Evolutionary conservation across 805 yeast genomes (phyloP).

Genomic region (Yamadazyma paraphyllophila): DNA sequence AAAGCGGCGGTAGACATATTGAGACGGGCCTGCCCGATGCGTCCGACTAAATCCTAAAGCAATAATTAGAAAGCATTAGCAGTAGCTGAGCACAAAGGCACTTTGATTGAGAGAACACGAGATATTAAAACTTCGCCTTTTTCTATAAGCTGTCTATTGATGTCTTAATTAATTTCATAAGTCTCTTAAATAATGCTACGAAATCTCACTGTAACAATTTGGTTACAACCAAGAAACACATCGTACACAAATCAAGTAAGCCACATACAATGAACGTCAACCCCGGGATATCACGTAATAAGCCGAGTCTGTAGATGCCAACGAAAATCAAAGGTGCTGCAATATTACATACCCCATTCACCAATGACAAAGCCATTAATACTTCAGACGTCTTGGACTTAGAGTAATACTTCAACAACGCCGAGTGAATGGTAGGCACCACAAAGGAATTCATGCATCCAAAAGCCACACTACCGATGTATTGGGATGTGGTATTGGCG

Average conservation of each 20-base stretch:
- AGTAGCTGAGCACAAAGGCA: no score
- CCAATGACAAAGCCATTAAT: constrained; percentile 11
- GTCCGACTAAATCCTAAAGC: no score
- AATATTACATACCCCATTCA: constrained; percentile 19
- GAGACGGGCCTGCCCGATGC: no score
- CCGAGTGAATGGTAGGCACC: constrained; percentile 53
- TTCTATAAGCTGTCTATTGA: no score
- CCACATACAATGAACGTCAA: constrained; percentile 17
- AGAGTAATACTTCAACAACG: constrained; percentile 55
- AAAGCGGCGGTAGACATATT: no score
- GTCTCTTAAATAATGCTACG: no score
- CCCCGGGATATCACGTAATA: constrained; percentile 19
- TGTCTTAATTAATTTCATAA: no score
- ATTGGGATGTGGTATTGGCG: constrained; percentile 17
- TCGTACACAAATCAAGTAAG: neutral
- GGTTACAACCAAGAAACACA: neutral
- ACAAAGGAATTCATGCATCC: constrained; percentile 46
- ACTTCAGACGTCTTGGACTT: constrained; percentile 33
- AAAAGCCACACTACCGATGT: constrained; percentile 30
- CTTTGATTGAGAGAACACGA: no score
- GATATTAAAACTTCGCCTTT: no score
- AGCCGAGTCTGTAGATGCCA: constrained; percentile 38
- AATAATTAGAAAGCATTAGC: no score
- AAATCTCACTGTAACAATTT: neutral
- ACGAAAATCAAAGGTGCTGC: constrained; percentile 49